Conservation (phyloP, 257 asterid genomes). For the Pogostemon cablin region DNA sequence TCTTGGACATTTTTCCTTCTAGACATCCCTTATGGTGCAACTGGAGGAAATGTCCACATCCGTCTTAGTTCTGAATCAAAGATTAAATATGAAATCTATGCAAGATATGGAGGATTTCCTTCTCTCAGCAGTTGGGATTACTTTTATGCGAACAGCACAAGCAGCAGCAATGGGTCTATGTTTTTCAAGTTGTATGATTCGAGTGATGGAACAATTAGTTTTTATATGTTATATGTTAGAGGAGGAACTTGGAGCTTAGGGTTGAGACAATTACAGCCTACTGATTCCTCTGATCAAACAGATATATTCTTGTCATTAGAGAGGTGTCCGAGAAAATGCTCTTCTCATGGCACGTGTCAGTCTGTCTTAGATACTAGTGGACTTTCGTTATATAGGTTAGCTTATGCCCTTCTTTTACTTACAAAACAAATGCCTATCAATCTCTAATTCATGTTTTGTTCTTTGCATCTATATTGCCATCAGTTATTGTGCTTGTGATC, state of each 20-base stretch:
- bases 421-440: neutral
- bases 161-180: constrained; percentile 82
- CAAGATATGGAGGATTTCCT: constrained; percentile 85
- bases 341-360: constrained; percentile 80
- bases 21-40: constrained; percentile 78
- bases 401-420: constrained; percentile 5
- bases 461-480: constrained; percentile 23
- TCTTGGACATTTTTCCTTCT: constrained; percentile 84
- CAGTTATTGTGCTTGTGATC: constrained; percentile 89
- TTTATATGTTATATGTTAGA: constrained; percentile 68
- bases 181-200: constrained; percentile 82
- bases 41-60: constrained; percentile 79
- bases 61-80: constrained; percentile 53
- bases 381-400: constrained; percentile 74
- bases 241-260: constrained; percentile 93
- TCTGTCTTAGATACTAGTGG: constrained; percentile 72
- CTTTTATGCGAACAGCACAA: constrained; percentile 70
- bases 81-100: constrained; percentile 70
- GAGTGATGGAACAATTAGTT: constrained; percentile 57
- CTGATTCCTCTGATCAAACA: constrained; percentile 44
- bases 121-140: constrained; percentile 79
- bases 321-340: constrained; percentile 87
- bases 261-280: constrained; percentile 55
- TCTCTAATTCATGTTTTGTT: constrained; percentile 21
- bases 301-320: constrained; percentile 70